Evolutionary conservation across 768 basidiomycete genomes (phyloP).

Genomic region (Rhodotorula graminis): DNA sequence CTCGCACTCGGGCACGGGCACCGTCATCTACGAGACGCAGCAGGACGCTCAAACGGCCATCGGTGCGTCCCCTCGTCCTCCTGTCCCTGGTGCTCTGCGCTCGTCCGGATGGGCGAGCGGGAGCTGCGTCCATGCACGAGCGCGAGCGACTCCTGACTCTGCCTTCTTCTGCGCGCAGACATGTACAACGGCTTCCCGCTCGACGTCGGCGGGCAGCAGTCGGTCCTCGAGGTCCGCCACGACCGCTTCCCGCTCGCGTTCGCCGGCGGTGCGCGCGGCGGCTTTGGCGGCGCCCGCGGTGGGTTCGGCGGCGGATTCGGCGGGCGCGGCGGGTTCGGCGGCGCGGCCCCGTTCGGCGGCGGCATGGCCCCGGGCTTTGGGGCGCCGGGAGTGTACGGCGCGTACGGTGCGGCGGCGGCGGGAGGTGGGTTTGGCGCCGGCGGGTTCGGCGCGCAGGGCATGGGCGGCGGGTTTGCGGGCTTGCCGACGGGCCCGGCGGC

Average conservation of each 20-base stretch:
- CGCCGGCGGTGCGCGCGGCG: slow-evolving; percentile 57
- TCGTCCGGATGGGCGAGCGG: too few species aligned
- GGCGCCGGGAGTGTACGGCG: slow-evolving; percentile 46
- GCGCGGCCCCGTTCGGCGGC: slow-evolving; percentile 53
- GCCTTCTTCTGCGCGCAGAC: slow-evolving; percentile 50
- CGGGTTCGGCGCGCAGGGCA: not conserved
- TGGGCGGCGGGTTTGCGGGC: slow-evolving; percentile 1
- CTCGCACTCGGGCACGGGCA: slow-evolving; percentile 59
- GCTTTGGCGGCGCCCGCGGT: slow-evolving; percentile 53
- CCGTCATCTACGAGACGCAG: slow-evolving; percentile 85
- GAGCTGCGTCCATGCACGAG: not conserved
- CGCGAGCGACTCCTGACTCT: not conserved
- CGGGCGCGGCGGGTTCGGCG: slow-evolving; percentile 60
- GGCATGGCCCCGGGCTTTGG: slow-evolving; percentile 26
- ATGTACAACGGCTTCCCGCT: slow-evolving; percentile 98
- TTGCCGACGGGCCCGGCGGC: not conserved
- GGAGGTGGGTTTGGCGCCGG: slow-evolving; percentile 53
- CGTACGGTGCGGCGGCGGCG: slow-evolving; percentile 44
- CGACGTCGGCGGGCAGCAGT: slow-evolving; percentile 60
- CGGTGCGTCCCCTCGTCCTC: slow-evolving; percentile 54
- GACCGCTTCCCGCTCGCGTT: slow-evolving; percentile 60
- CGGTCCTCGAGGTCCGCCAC: slow-evolving; percentile 91
- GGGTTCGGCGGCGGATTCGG: slow-evolving; percentile 55
- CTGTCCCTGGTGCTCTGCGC: not conserved
- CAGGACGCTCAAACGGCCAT: slow-evolving; percentile 90